A percentile compares a stretch with the other conserved stretches of the same genome.
These are phyloP conservation scores for Mycena vitilis DNA, from an alignment of 768 basidiomycete species.

Conservation along the genomic window DNA sequence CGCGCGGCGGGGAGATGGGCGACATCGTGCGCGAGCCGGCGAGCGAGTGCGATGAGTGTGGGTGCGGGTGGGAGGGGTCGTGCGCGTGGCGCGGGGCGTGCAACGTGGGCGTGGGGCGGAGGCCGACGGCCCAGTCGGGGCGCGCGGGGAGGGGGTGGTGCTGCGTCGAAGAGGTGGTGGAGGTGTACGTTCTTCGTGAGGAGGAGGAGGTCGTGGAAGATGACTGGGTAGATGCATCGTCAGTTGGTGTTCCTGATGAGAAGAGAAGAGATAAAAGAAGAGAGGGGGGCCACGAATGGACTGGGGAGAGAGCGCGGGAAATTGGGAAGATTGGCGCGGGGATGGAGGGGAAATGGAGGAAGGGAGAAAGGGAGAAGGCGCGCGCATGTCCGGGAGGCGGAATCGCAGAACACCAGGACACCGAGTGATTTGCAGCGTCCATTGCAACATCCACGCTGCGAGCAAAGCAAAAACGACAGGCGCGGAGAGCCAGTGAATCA, in stretches of 20 bases:
- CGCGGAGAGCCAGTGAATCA: no score
- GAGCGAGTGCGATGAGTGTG: constrained; percentile 33
- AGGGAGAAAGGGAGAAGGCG: no score
- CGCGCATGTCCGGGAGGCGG: no score
- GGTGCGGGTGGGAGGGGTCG: no score
- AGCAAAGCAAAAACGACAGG: no score
- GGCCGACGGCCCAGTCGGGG: constrained; percentile 91
- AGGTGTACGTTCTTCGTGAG: constrained; percentile 81
- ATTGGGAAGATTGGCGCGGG: neutral
- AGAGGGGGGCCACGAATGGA: no score
- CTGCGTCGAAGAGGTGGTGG: constrained; percentile 71
- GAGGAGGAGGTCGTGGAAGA: constrained; percentile 85
- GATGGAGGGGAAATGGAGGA: neutral
- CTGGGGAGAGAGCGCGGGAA: no score
- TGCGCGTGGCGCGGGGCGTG: constrained; percentile 45
- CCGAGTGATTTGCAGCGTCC: no score
- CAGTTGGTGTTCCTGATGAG: no score
- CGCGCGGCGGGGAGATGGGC: constrained; percentile 54
- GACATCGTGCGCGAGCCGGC: constrained; percentile 54
- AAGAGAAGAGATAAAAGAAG: no score
- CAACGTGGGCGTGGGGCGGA: constrained; percentile 80
- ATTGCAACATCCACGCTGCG: no score
- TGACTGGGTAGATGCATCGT: constrained; percentile 54
- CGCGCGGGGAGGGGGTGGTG: constrained; percentile 84
- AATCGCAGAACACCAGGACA: neutral